A percentile compares a stretch with the other conserved stretches of the same genome.
Evolutionary conservation across 768 basidiomycete species (phyloP).

Genomic region (Dioszegia crocea): DNA sequence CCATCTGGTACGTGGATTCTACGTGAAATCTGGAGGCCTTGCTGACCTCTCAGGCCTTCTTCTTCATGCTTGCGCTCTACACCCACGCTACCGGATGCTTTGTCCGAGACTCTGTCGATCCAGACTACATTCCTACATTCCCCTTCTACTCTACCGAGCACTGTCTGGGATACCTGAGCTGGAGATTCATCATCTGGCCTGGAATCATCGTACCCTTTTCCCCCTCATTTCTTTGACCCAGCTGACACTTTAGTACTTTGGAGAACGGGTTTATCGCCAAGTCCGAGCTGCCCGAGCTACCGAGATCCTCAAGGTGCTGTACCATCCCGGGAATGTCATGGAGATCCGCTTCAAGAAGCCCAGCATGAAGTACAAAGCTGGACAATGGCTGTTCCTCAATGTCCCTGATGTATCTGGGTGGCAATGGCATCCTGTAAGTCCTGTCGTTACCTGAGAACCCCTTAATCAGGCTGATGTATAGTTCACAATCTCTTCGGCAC

Average conservation of each 20-base stretch:
- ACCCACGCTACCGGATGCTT: slow-evolving; percentile 82
- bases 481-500: slow-evolving; percentile 94
- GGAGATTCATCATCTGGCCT: slow-evolving; percentile 86
- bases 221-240: neutral
- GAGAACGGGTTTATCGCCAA: slow-evolving; percentile 79
- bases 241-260: slow-evolving; percentile 59
- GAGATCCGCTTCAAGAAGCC: slow-evolving; percentile 88
- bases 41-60: slow-evolving; percentile 12
- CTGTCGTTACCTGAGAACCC: neutral
- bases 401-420: slow-evolving; percentile 69
- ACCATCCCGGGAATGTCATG: slow-evolving; percentile 89
- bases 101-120: slow-evolving; percentile 75
- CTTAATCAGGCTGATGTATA: slow-evolving; percentile 39
- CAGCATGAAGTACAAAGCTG: slow-evolving; percentile 73
- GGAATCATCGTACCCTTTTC: slow-evolving; percentile 57
- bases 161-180: slow-evolving; percentile 85
- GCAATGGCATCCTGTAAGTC: slow-evolving; percentile 92
- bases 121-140: slow-evolving; percentile 67
- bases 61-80: slow-evolving; percentile 56
- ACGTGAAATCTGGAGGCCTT: neutral
- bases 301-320: slow-evolving; percentile 73
- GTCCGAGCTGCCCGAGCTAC: slow-evolving; percentile 74
- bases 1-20: slow-evolving; percentile 54
- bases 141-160: slow-evolving; percentile 84
- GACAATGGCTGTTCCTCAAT: slow-evolving; percentile 40